Evolutionary conservation across 139 green algal species (phyloP).

Genomic region (Coelastrella sp.): DNA sequence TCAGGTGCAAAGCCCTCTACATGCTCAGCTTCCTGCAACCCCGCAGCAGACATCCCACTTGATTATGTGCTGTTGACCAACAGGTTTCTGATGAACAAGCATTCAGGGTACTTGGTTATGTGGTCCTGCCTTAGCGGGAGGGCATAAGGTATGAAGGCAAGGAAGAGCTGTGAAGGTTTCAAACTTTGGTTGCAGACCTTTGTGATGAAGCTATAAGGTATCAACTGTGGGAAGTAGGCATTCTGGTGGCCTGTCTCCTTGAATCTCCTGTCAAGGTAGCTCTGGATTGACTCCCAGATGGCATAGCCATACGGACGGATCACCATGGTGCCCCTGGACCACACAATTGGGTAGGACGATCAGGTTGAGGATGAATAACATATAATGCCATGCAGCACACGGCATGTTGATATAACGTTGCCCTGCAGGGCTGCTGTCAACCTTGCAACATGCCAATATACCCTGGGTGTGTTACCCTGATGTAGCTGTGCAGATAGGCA

Average conservation of each 20-base stretch:
- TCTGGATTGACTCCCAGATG: constrained; percentile 84
- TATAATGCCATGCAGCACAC: no score
- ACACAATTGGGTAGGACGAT: no score
- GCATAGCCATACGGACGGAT: constrained; percentile 96
- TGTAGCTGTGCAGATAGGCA: no score
- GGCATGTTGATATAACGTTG: no score
- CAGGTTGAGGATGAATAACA: no score
- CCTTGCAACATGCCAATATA: no score
- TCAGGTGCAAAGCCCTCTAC: constrained; percentile 99
- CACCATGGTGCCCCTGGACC: constrained; percentile 95
- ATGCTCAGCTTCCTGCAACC: constrained; percentile 88
- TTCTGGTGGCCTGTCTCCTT: constrained; percentile 93
- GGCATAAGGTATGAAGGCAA: no score
- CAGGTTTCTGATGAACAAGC: background rate
- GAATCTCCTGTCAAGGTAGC: constrained; percentile 86
- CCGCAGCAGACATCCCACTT: no score
- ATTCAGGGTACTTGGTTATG: background rate
- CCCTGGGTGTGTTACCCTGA: no score
- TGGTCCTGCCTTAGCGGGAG: no score
- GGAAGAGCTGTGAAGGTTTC: background rate
- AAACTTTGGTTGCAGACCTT: constrained; percentile 64
- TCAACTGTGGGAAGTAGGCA: constrained; percentile 98
- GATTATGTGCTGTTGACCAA: no score
- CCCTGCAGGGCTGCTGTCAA: no score
- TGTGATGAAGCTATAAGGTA: constrained; percentile 97